Percentiles rank a stretch among this genome's conserved stretches.
Conservation (phyloP, 1,284 basidiomycete genomes). For the Schizophyllum commune region DNA sequence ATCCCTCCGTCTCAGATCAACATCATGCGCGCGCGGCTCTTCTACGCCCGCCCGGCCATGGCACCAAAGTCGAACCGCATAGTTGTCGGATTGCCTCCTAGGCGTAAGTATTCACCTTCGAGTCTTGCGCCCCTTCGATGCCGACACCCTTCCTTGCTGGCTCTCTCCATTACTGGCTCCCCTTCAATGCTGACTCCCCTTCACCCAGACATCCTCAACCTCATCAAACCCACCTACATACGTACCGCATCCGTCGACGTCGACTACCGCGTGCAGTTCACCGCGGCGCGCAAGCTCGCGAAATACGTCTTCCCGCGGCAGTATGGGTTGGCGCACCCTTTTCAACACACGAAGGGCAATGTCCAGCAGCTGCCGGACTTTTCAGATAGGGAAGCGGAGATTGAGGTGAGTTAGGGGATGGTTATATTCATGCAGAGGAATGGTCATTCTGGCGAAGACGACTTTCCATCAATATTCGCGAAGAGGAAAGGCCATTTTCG, state of each 20-base stretch:
- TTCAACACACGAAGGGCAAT: slow-evolving; percentile 20
- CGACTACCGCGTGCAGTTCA: slow-evolving; percentile 32
- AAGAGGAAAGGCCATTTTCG: neutral
- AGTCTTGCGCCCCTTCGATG: no score
- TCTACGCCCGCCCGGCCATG: slow-evolving; percentile 57
- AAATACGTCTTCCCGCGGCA: slow-evolving; percentile 84
- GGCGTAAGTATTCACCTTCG: slow-evolving; percentile 37
- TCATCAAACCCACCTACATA: slow-evolving; percentile 36
- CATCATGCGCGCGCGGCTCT: slow-evolving; percentile 51
- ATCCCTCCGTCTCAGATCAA: slow-evolving; percentile 47
- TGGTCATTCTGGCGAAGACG: no score
- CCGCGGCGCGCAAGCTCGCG: slow-evolving; percentile 48
- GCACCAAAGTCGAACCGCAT: slow-evolving; percentile 33
- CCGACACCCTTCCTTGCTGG: no score
- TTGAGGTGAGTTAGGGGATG: slow-evolving; percentile 39
- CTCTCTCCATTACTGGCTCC: slow-evolving; percentile 1
- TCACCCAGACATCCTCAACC: slow-evolving; percentile 61
- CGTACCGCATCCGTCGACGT: slow-evolving; percentile 27
- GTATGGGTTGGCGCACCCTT: slow-evolving; percentile 60
- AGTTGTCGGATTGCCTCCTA: slow-evolving; percentile 58
- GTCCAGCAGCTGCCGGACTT: slow-evolving; percentile 40
- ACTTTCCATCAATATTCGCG: no score
- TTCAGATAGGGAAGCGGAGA: slow-evolving; percentile 60
- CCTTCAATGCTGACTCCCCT: slow-evolving; percentile 1
- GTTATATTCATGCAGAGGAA: no score